phyloP scores from a whole-genome alignment of 805 yeast genomes.

The Sugiyamaella smithiae region DNA sequence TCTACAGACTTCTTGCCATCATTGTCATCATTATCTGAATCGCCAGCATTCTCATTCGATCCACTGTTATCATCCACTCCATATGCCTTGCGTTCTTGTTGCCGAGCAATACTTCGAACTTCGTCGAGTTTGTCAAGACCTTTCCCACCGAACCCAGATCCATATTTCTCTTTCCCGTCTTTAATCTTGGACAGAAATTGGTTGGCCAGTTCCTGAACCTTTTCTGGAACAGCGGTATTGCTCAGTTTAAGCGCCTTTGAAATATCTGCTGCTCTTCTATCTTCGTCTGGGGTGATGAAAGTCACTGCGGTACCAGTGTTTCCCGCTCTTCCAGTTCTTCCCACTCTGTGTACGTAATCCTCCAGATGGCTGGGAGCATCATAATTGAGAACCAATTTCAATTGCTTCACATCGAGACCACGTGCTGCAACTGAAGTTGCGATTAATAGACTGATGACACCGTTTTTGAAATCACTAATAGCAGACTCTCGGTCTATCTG shows the following conservation, averaged over 20 bases:
- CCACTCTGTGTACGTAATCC: constrained; percentile 94
- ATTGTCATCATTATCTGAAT: constrained; percentile 29
- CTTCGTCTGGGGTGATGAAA: constrained; percentile 60
- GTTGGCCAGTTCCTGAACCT: constrained; percentile 50
- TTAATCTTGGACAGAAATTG: constrained; percentile 59
- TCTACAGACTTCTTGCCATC: constrained; percentile 36
- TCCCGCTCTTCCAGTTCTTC: constrained; percentile 94
- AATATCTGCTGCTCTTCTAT: constrained; percentile 62
- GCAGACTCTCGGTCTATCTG: constrained; percentile 78
- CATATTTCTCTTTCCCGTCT: constrained; percentile 58
- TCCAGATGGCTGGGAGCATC: constrained; percentile 87
- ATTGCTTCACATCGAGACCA: constrained; percentile 88
- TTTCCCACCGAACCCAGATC: constrained; percentile 87
- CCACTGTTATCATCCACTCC: constrained; percentile 40
- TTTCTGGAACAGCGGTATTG: constrained; percentile 52
- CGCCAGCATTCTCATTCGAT: constrained; percentile 26
- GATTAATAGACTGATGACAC: constrained; percentile 58
- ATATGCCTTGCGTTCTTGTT: constrained; percentile 48
- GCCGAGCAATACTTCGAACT: constrained; percentile 49
- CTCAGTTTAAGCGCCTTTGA: constrained; percentile 64
- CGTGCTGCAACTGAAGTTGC: constrained; percentile 96
- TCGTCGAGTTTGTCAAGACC: constrained; percentile 79
- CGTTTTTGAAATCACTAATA: constrained; percentile 62
- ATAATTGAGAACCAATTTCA: constrained; percentile 76
- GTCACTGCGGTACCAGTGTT: constrained; percentile 72